phyloP scores from a whole-genome alignment of 169 alveolate species.

The Plasmodium knowlesi region DNA sequence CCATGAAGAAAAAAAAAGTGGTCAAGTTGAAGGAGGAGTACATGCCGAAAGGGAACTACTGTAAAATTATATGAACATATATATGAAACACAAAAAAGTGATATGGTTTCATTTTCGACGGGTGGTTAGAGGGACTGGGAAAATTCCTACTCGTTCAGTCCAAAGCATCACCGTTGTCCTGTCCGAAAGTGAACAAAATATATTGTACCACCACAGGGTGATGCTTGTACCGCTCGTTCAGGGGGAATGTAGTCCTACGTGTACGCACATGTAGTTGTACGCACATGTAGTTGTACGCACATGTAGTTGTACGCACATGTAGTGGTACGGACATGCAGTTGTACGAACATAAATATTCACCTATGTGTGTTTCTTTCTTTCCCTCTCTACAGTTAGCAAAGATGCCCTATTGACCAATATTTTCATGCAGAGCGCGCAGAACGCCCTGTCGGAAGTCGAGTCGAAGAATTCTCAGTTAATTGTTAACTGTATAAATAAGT shows the following conservation, averaged over 20 bases:
- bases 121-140: neutral
- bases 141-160: neutral
- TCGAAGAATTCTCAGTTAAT: slow-evolving; percentile 30
- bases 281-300: neutral
- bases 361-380: neutral
- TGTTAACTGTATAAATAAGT: slow-evolving; percentile 53
- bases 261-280: neutral
- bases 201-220: neutral
- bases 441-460: slow-evolving; percentile 9
- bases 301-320: neutral
- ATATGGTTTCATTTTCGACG: neutral
- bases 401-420: slow-evolving; percentile 42
- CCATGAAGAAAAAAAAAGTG: slow-evolving; percentile 64
- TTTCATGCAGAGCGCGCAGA: neutral
- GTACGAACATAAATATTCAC: neutral
- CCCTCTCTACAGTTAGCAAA: slow-evolving; percentile 15
- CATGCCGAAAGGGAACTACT: slow-evolving; percentile 46
- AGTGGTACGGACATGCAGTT: neutral
- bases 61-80: neutral
- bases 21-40: slow-evolving; percentile 60
- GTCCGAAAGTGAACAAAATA: neutral
- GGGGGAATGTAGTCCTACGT: neutral
- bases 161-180: neutral
- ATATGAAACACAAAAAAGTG: neutral
- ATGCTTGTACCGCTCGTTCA: neutral